Evolutionary conservation across 2,329 filamentous ascomycete genomes (phyloP), one percentile per base, ranked within the genome.

Genomic region (Penicillium verrucosum): DNA sequence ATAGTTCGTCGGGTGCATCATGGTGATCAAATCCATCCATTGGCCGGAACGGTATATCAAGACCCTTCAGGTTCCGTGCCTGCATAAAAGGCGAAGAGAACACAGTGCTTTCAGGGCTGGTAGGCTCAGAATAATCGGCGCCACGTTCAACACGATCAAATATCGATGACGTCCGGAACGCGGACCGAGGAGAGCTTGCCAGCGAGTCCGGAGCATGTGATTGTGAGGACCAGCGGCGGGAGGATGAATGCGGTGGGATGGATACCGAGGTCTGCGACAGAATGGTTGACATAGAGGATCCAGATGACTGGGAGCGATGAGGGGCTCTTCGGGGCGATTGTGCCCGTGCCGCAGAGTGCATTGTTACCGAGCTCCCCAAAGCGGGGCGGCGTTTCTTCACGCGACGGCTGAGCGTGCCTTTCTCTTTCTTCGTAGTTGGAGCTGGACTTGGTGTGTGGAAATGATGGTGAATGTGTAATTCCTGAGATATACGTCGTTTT

Each of bases 391-490:
- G 89, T 76, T 90, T 95, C 76, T 86, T 90, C 9, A 83, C 78
- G 58, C 86, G 86, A 63, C 83, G 83, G 53, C 78, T 71, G 3
- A 74, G 66, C 41, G 74, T 50, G 16, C 72, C 68, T 56, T 89
- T 86, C 21, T 82, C 79, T 70, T 85, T 87, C 51, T 82, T 76
- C 60, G 67, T 52, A 63, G 41, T 69, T n/a, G 87, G 71, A 63
- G 46, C 70, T 16, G 87, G 71, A 3, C 12, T 43, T 1, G 85
- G 78, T 11, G 87, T 83, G 64, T 97, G 92, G 69, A 96, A 96
- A 70, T 97, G 93, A 67, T 97, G 92, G 68, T 97, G 93, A 44
- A 97, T 89, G 67, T 97, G 93, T 14, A 97, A 78, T 67, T 94
- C 90, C 66, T 90, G 88, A 0, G 88, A 87, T 3, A 82, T 63